Conservation (phyloP, 495 filamentous ascomycete genomes). For the Neurospora cerealis region DNA sequence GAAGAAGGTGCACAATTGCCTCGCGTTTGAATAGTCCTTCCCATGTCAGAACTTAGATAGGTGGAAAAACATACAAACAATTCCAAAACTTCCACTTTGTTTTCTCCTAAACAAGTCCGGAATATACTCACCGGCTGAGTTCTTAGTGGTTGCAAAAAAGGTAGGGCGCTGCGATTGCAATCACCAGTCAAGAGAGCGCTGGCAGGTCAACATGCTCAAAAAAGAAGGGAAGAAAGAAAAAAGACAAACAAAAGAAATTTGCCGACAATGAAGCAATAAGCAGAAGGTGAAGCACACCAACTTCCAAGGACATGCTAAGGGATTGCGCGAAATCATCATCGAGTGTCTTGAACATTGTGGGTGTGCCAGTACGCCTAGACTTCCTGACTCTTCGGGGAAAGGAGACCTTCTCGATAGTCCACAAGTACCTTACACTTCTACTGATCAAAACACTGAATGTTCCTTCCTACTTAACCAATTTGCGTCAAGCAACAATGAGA, state of each 20-base stretch:
- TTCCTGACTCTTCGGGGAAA: background rate
- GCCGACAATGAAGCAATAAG: background rate
- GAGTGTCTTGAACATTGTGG: background rate
- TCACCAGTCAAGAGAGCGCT: background rate
- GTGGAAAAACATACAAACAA: too few relatives aligned
- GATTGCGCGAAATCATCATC: background rate
- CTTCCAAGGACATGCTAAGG: background rate
- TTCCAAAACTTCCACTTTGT: too few relatives aligned
- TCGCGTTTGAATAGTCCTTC: too few relatives aligned
- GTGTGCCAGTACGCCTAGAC: background rate
- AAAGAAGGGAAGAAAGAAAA: too few relatives aligned
- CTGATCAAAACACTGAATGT: background rate
- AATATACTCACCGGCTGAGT: too few relatives aligned
- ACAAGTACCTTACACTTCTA: background rate
- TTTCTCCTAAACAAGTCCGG: too few relatives aligned
- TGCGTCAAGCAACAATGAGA: background rate
- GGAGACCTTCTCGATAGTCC: background rate
- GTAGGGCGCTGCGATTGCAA: background rate
- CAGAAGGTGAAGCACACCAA: background rate
- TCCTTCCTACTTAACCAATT: background rate
- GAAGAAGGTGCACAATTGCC: too few relatives aligned
- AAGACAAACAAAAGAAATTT: too few relatives aligned
- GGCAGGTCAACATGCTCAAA: background rate
- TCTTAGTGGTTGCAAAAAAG: too few relatives aligned
- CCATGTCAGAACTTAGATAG: too few relatives aligned